A percentile compares a stretch with the other conserved stretches of the same genome.
phyloP scores from a whole-genome alignment of 257 asterid genomes.

The Salvia miltiorrhiza region DNA sequence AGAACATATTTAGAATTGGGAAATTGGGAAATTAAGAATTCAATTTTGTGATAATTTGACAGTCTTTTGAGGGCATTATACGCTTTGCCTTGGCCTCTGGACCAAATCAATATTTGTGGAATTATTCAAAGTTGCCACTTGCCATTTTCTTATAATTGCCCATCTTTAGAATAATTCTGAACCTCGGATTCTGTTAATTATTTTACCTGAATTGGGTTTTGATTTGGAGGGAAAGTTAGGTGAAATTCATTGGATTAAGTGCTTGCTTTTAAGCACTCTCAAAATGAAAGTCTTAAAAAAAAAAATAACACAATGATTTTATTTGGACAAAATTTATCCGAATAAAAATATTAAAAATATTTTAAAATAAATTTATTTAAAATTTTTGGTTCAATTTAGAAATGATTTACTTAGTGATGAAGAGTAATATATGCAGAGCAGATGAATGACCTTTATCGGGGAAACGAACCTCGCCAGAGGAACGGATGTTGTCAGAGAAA shows the following conservation, averaged over 20 bases:
- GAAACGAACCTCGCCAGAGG: too few relatives aligned
- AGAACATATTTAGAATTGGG: neutral
- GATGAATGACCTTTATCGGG: too few relatives aligned
- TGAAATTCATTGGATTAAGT: neutral
- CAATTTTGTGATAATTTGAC: neutral
- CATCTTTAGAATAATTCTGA: neutral
- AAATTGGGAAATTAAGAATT: neutral
- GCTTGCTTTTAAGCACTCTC: neutral
- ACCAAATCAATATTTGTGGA: conserved; percentile 26
- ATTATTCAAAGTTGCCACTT: conserved; percentile 29
- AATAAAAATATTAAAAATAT: too few relatives aligned
- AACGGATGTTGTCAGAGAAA: too few relatives aligned
- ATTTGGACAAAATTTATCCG: too few relatives aligned
- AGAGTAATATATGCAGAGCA: too few relatives aligned
- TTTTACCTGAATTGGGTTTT: neutral
- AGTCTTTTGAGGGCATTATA: conserved; percentile 19
- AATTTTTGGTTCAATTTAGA: too few relatives aligned
- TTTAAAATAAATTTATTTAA: too few relatives aligned
- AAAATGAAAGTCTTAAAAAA: too few relatives aligned
- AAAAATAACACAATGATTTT: too few relatives aligned
- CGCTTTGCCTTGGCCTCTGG: conserved; percentile 19
- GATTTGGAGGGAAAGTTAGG: neutral
- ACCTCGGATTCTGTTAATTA: conserved; percentile 9
- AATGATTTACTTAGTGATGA: too few relatives aligned
- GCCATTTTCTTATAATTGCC: conserved; percentile 8